Evolutionary conservation across 257 asterid species (phyloP).

Genomic region (Capsicum rhomboideum): DNA sequence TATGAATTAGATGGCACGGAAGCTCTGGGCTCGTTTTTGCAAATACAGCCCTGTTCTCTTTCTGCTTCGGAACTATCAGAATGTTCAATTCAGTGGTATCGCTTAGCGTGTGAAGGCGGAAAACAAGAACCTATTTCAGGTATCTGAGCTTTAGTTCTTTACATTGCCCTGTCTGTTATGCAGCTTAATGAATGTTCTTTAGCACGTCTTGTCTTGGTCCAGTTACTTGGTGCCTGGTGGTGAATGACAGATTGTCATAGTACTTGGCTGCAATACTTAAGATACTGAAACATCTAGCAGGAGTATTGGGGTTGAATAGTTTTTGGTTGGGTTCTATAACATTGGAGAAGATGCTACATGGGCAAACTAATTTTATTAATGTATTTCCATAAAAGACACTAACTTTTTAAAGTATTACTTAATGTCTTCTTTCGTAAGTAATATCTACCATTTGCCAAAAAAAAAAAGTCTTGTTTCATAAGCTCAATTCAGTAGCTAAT

Average conservation of each 20-base stretch:
- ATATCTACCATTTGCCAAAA: not conserved
- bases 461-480: not conserved
- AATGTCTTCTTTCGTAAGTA: not conserved
- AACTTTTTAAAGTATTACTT: not conserved
- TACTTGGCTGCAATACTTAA: not conserved
- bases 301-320: not conserved
- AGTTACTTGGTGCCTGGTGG: not conserved
- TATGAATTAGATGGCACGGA: constrained; percentile 74
- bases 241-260: not conserved
- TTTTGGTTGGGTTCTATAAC: not conserved
- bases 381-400: not conserved
- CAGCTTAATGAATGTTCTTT: not conserved
- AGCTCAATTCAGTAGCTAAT: not conserved
- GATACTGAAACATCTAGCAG: not conserved
- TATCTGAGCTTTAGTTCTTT: constrained; percentile 6
- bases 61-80: constrained; percentile 47
- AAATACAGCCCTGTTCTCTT: constrained; percentile 50
- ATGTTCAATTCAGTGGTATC: constrained; percentile 77
- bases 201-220: not conserved
- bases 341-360: not conserved
- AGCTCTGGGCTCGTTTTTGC: constrained; percentile 72
- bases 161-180: not conserved
- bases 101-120: constrained; percentile 54
- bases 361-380: not conserved
- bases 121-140: constrained; percentile 82